A percentile compares a stretch with the other conserved stretches of the same genome.
Evolutionary conservation across 2,329 filamentous ascomycete species (phyloP).

Genomic region (Cryphonectria parasitica): DNA sequence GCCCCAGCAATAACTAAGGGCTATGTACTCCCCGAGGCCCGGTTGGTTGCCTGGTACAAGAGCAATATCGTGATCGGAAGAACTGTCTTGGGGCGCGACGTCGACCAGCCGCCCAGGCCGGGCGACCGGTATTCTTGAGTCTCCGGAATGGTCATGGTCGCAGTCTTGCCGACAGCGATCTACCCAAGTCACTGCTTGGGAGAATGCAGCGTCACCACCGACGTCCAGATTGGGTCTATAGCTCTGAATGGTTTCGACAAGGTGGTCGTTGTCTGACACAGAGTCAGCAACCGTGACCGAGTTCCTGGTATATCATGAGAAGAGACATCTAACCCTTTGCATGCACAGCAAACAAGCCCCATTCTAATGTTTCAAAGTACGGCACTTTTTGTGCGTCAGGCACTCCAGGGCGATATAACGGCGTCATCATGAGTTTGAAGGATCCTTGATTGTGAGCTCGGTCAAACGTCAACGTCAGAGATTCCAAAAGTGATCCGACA

Average conservation of each 20-base stretch:
- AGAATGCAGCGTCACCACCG: not conserved
- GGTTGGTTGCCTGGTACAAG: not conserved
- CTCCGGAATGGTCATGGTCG: not conserved
- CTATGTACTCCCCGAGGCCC: not conserved
- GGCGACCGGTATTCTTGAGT: not conserved
- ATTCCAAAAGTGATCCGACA: not conserved
- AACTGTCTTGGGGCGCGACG: not conserved
- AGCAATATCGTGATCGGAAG: not conserved
- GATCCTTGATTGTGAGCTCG: not conserved
- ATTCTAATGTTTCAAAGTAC: not conserved
- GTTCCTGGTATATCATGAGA: not conserved
- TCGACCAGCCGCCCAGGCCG: not conserved
- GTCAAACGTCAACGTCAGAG: not conserved
- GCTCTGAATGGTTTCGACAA: not conserved
- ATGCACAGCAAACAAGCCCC: not conserved
- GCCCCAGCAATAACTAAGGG: slow-evolving; percentile 3
- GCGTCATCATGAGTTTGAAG: not conserved
- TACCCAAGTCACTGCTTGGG: not conserved
- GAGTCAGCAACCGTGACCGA: not conserved
- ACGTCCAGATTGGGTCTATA: not conserved
- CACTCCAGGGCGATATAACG: not conserved
- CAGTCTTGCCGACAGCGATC: not conserved
- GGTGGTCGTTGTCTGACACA: not conserved
- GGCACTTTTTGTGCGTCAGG: not conserved
- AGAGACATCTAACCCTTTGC: not conserved